Evolutionary conservation across 371 early-diverging fungal genomes (phyloP), one percentile per base, ranked within the genome.

Genomic region (Entomophthora muscae): DNA sequence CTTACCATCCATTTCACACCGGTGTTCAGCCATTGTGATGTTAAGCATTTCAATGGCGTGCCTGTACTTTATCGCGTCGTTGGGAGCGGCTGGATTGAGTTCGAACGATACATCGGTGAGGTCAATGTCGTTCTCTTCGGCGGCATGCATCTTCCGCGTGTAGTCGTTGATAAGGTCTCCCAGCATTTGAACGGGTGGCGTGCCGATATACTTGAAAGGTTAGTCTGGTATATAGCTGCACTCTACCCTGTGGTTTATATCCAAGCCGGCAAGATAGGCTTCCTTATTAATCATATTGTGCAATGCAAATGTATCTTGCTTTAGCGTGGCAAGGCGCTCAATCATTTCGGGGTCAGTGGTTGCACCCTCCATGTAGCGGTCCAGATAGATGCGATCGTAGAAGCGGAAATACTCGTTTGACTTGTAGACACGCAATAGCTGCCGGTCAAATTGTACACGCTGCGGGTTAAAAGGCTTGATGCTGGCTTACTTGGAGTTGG

Each of bases 391-490:
- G 1, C 55, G 67, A 57, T 76, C 73, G 13, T 77, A 73, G 64
- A 80, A 80, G 28, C 74, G 69, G 27, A 84, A 66, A 67, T 75
- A 83, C 1, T 76, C 78, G 70, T 86, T 79, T 27, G 78, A 77
- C 65, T 86, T 86, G 70, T 81, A 81, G 10, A 80, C 75, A 42
- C 73, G 73, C n/a, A 71, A 67, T 10, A 76, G 77, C 2, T 74
- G 70, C 24, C 81, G 71, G 73, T 84, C 79, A 67, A 78, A 86
- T 74, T 83, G 81, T 3, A 81, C 84, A 2, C 86, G 74, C 80
- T 42, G 42, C 42, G 42, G 17, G 42, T 5, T 42, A 5, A 42
- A 17, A 5, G 42, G 42, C 10, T n/a, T 82, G 17, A 24, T 68
- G 65, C 67, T 77, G 80, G 67, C 10, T 42, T 42, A 42, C 42